Evolutionary conservation across 805 yeast species (phyloP).

Genomic region (Saccharomycopsis sp.): DNA sequence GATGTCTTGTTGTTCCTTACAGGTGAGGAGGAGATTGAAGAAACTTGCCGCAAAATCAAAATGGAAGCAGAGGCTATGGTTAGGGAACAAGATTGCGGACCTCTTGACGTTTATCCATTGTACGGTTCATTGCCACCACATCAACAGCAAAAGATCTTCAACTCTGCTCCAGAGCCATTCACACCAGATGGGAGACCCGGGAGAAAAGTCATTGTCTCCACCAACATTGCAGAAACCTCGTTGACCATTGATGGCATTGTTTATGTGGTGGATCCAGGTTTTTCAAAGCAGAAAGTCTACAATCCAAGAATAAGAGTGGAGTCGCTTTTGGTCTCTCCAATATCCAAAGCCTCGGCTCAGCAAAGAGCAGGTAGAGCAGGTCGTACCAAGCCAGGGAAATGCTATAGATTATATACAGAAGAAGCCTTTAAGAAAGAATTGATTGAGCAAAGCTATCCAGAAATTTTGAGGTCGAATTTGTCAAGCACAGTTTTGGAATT

Average conservation of each 20-base stretch:
- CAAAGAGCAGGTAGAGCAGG: slow-evolving; percentile 99
- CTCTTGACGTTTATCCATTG: slow-evolving; percentile 79
- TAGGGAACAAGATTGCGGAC: slow-evolving; percentile 88
- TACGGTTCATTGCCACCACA: slow-evolving; percentile 96
- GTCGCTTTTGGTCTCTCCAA: slow-evolving; percentile 87
- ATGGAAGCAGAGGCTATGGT: slow-evolving; percentile 83
- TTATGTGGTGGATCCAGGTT: slow-evolving; percentile 96
- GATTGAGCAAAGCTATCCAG: slow-evolving; percentile 94
- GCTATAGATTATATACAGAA: slow-evolving; percentile 92
- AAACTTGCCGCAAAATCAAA: slow-evolving; percentile 82
- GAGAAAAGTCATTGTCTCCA: slow-evolving; percentile 82
- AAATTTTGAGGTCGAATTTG: slow-evolving; percentile 82
- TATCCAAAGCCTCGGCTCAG: slow-evolving; percentile 94
- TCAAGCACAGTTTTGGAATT: slow-evolving; percentile 87
- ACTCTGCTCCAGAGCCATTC: slow-evolving; percentile 74
- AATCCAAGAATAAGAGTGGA: slow-evolving; percentile 95
- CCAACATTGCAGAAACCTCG: slow-evolving; percentile 97
- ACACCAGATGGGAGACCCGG: slow-evolving; percentile 83
- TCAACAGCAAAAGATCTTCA: slow-evolving; percentile 89
- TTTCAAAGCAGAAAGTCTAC: slow-evolving; percentile 91
- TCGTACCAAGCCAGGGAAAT: slow-evolving; percentile 97
- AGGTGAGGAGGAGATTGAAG: slow-evolving; percentile 98
- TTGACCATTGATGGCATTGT: slow-evolving; percentile 96
- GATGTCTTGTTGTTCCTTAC: slow-evolving; percentile 81
- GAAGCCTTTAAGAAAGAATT: slow-evolving; percentile 92